These are phyloP conservation scores for Epichloe aotearoae DNA, from an alignment of 2,329 filamentous ascomycete species.

Conservation along the genomic window DNA sequence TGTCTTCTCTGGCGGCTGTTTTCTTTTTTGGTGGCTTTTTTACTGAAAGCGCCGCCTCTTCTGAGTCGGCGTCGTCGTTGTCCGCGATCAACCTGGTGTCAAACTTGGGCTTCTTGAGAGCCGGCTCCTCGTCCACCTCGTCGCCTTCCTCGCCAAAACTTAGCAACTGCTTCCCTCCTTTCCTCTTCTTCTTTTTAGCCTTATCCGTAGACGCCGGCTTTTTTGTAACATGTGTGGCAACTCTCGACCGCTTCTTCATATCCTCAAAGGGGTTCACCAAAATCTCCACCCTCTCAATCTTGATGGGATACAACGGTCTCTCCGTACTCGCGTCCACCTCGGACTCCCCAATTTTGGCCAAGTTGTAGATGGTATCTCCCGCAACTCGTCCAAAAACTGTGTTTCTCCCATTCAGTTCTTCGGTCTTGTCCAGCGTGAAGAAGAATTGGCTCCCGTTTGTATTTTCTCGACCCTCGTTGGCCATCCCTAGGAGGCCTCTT, in stretches of 20 bases:
- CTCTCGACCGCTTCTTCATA: conserved; percentile 56
- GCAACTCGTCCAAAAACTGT: conserved; percentile 87
- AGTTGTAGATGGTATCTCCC: conserved; percentile 90
- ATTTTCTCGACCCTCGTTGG: conserved; percentile 64
- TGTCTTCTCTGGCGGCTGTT: conserved; percentile 18
- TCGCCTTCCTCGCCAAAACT: conserved; percentile 66
- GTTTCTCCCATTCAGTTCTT: conserved; percentile 79
- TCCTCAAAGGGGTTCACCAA: conserved; percentile 72
- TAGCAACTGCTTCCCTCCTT: conserved; percentile 61
- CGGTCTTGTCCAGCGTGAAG: conserved; percentile 73
- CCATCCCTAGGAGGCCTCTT: conserved; percentile 87
- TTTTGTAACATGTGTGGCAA: conserved; percentile 33
- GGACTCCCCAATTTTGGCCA: conserved; percentile 83
- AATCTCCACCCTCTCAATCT: conserved; percentile 61
- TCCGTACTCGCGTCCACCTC: conserved; percentile 71
- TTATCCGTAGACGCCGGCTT: conserved; percentile 27
- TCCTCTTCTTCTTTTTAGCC: conserved; percentile 56
- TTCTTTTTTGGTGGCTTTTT: conserved; percentile 15
- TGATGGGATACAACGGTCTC: conserved; percentile 73
- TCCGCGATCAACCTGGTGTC: conserved; percentile 60
- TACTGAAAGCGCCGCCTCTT: conserved; percentile 12
- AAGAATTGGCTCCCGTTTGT: conserved; percentile 97
- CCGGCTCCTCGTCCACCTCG: conserved; percentile 33
- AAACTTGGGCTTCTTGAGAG: conserved; percentile 65
- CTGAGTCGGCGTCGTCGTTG: conserved; percentile 23